Percentiles rank a stretch among this genome's conserved stretches.
These are phyloP conservation scores for Speleostelium caveatum DNA, from an alignment of 78 protist genomes.

Conservation along the genomic window DNA sequence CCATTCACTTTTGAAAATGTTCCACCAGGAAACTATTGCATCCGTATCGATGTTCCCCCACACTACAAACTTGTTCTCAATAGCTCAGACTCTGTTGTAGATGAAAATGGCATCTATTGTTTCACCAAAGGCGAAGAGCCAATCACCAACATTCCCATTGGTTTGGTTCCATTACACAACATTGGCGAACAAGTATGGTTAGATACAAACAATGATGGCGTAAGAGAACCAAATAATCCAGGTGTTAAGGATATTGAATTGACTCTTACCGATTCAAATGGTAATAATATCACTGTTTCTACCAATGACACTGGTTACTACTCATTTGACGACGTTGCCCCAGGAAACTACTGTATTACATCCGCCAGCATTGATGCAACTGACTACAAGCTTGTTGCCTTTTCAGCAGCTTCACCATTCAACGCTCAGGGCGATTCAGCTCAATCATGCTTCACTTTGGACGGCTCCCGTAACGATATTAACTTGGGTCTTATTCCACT, in stretches of 20 bases:
- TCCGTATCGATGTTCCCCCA: not conserved
- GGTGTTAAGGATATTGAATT: not conserved
- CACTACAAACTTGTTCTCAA: not conserved
- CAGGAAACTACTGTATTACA: constrained; percentile 16
- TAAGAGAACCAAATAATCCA: constrained; percentile 2
- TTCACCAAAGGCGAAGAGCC: not conserved
- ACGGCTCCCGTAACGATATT: not conserved
- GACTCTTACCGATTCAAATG: not conserved
- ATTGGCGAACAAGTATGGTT: constrained; percentile 4
- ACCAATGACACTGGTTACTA: not conserved
- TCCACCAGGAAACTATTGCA: constrained; percentile 37
- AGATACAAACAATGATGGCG: constrained; percentile 12
- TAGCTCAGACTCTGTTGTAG: constrained; percentile 9
- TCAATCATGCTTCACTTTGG: constrained; percentile 22
- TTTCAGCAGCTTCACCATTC: not conserved
- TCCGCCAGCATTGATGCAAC: not conserved
- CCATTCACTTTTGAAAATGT: not conserved
- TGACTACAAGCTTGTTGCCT: not conserved
- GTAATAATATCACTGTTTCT: not conserved
- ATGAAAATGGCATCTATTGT: not conserved
- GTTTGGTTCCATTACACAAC: not conserved
- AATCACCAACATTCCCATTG: not conserved
- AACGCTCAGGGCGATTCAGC: not conserved
- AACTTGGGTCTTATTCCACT: constrained; percentile 27
- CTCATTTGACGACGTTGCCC: not conserved